Conservation (phyloP, 208 protist genomes). For the Trypanosoma lewisi region DNA sequence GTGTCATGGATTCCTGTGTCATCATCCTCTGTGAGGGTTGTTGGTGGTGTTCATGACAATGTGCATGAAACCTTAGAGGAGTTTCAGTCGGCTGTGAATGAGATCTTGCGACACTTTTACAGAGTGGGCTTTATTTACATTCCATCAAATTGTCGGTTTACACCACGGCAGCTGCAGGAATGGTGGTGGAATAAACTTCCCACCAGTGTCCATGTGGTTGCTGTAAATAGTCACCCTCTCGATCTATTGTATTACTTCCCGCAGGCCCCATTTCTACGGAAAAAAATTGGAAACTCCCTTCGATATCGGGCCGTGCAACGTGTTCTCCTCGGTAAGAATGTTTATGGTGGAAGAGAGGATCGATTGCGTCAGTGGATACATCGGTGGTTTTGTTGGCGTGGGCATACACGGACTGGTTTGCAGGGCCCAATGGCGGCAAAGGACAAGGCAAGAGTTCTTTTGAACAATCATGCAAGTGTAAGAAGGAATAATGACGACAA, state of each 20-base stretch:
- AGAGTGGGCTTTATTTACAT: constrained; percentile 22
- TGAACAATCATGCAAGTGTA: neutral
- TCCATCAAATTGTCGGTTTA: constrained; percentile 39
- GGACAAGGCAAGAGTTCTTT: constrained; percentile 16
- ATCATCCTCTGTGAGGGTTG: neutral
- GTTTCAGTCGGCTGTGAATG: constrained; percentile 22
- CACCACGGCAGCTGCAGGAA: constrained; percentile 34
- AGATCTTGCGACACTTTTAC: constrained; percentile 21
- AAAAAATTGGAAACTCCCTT: constrained; percentile 66
- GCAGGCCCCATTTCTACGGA: constrained; percentile 56
- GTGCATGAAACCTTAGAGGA: neutral
- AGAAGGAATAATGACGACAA: constrained; percentile 20
- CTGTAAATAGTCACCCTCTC: constrained; percentile 56
- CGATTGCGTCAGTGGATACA: constrained; percentile 13
- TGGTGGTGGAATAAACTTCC: constrained; percentile 62
- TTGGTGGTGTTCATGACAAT: neutral
- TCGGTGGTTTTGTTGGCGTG: constrained; percentile 27
- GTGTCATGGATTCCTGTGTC: constrained; percentile 28
- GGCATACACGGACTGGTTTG: constrained; percentile 18
- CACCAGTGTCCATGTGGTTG: constrained; percentile 55
- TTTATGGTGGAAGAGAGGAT: constrained; percentile 17
- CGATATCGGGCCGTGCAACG: constrained; percentile 65
- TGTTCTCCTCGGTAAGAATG: constrained; percentile 35
- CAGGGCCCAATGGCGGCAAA: constrained; percentile 7
- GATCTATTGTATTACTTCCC: constrained; percentile 72